Conservation (phyloP, 192 early-diverging fungal species). For the Phycomyces nitens region DNA sequence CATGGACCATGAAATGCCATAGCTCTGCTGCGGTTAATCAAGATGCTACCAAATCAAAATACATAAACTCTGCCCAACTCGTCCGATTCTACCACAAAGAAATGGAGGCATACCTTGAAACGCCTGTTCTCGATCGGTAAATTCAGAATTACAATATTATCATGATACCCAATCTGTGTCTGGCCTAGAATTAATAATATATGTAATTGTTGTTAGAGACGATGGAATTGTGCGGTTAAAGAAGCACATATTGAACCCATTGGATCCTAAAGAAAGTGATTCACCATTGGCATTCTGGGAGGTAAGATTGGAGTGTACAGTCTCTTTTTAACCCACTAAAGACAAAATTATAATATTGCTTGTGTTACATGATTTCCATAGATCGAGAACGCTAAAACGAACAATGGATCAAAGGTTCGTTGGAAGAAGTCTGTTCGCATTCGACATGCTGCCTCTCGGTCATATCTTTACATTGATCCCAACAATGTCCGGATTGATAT, state of each 20-base stretch:
- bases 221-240: conserved; percentile 16
- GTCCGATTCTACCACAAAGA: conserved; percentile 31
- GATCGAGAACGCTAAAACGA: conserved; percentile 16
- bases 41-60: conserved; percentile 3
- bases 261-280: conserved; percentile 30
- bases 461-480: conserved; percentile 24
- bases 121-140: conserved; percentile 14
- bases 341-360: neutral
- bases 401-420: conserved; percentile 8
- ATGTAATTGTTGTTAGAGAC: conserved; percentile 2
- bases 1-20: conserved; percentile 26
- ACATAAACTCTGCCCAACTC: conserved; percentile 21
- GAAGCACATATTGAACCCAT: conserved; percentile 25
- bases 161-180: neutral
- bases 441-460: conserved; percentile 22
- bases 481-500: conserved; percentile 22
- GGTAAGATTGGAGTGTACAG: conserved; percentile 12
- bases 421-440: conserved; percentile 27
- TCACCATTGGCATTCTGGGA: conserved; percentile 29
- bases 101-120: conserved; percentile 24
- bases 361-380: neutral
- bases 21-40: conserved; percentile 5
- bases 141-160: too few relatives aligned
- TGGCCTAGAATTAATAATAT: neutral
- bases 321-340: too few relatives aligned